Percentiles rank a stretch among this genome's conserved stretches.
These are phyloP conservation scores for Vigna angularis DNA, from an alignment of 306 rosid species.

Conservation along the genomic window DNA sequence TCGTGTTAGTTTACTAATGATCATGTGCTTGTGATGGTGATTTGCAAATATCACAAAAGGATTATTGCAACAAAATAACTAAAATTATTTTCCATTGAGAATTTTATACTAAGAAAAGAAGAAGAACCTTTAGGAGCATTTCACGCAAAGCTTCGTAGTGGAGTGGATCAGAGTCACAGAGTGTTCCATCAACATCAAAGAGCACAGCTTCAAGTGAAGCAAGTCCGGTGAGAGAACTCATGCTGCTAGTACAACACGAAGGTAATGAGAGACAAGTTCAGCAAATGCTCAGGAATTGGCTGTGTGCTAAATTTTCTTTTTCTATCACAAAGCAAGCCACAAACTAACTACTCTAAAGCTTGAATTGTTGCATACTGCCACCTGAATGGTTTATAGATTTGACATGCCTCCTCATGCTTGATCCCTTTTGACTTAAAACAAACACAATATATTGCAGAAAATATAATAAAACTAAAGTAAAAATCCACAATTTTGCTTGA, in stretches of 20 bases:
- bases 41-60: conserved; percentile 18
- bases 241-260: conserved; percentile 58
- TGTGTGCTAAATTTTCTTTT: not conserved
- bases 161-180: conserved; percentile 91
- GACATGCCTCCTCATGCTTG: not conserved
- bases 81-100: not conserved
- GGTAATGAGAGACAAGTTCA: conserved; percentile 33
- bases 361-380: not conserved
- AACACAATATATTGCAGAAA: not conserved
- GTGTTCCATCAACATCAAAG: conserved; percentile 93
- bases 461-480: not conserved
- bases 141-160: conserved; percentile 77
- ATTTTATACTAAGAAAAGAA: conserved; percentile 19
- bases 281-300: conserved; percentile 2
- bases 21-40: conserved; percentile 30
- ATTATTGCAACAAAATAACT: conserved; percentile 23
- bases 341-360: not conserved
- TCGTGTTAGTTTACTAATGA: conserved; percentile 43
- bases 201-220: conserved; percentile 88
- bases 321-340: not conserved
- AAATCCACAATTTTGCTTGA: not conserved
- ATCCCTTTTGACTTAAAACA: not conserved
- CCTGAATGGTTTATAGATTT: not conserved
- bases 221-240: conserved; percentile 59
- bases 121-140: conserved; percentile 80